Conservation (phyloP, 495 filamentous ascomycete genomes). For the Evernia prunastri region DNA sequence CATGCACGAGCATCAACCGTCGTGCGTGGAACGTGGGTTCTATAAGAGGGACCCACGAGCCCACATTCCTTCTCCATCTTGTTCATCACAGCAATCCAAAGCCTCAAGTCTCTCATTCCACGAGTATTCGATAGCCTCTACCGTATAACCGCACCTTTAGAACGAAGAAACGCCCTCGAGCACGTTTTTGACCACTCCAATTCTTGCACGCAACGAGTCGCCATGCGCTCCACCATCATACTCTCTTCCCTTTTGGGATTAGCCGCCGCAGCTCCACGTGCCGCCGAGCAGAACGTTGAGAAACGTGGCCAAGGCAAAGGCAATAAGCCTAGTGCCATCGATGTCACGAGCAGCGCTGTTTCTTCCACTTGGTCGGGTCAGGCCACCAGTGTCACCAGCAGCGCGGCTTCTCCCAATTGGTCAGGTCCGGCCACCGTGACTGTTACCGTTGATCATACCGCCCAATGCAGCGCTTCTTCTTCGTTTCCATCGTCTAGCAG, state of each 20-base stretch:
- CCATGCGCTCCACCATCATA: slow-evolving; percentile 2
- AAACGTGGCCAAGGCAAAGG: neutral
- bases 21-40: neutral
- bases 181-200: neutral
- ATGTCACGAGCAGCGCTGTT: neutral
- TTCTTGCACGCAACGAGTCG: neutral
- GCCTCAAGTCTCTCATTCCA: neutral
- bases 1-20: neutral
- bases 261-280: neutral
- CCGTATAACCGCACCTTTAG: neutral
- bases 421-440: neutral
- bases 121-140: neutral
- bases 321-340: too few relatives aligned
- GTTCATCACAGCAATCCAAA: neutral
- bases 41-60: neutral
- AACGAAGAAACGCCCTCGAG: neutral
- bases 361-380: neutral
- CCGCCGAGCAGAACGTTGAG: neutral
- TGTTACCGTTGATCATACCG: neutral
- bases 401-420: neutral
- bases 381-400: neutral
- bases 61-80: neutral
- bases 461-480: neutral
- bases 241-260: neutral
- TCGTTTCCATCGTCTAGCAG: neutral